Conservation (phyloP, 2,329 filamentous ascomycete genomes). For the Sporothrix luriei region DNA sequence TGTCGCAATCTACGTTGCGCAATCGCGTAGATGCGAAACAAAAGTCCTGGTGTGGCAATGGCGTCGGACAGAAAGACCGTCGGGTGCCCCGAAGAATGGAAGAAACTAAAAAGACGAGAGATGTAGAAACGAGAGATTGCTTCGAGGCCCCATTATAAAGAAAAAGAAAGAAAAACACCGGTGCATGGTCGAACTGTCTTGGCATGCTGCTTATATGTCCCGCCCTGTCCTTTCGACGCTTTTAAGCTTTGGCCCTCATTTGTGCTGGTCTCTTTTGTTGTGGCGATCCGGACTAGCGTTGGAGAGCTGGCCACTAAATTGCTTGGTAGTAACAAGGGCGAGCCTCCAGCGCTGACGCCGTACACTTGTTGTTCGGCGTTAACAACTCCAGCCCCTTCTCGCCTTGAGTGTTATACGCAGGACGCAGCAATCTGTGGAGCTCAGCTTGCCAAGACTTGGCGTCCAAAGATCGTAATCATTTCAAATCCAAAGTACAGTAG, state of each 20-base stretch:
- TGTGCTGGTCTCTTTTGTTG: background rate
- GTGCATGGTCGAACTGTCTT: slow-evolving; percentile 18
- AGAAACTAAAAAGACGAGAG: background rate
- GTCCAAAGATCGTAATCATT: slow-evolving; percentile 23
- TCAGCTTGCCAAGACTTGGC: slow-evolving; percentile 13
- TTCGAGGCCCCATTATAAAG: background rate
- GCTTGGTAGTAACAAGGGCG: slow-evolving; percentile 16
- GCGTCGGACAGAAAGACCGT: background rate
- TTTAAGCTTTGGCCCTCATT: background rate
- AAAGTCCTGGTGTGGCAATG: background rate
- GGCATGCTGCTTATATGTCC: background rate
- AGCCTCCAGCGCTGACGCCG: background rate
- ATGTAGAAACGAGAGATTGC: background rate
- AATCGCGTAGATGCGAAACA: background rate
- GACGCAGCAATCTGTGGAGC: background rate
- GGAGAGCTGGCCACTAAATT: slow-evolving; percentile 15
- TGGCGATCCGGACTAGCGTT: slow-evolving; percentile 19
- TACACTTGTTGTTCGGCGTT: too few relatives aligned
- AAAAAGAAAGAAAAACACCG: background rate
- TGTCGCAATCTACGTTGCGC: too few relatives aligned
- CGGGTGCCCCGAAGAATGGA: too few relatives aligned
- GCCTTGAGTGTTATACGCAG: background rate
- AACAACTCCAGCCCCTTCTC: too few relatives aligned
- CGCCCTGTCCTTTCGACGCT: background rate
- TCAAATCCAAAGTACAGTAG: slow-evolving; percentile 11